These are phyloP conservation scores for Kluyveromyces marxianus DNA, from an alignment of 1,139 yeast species.

Conservation along the genomic window DNA sequence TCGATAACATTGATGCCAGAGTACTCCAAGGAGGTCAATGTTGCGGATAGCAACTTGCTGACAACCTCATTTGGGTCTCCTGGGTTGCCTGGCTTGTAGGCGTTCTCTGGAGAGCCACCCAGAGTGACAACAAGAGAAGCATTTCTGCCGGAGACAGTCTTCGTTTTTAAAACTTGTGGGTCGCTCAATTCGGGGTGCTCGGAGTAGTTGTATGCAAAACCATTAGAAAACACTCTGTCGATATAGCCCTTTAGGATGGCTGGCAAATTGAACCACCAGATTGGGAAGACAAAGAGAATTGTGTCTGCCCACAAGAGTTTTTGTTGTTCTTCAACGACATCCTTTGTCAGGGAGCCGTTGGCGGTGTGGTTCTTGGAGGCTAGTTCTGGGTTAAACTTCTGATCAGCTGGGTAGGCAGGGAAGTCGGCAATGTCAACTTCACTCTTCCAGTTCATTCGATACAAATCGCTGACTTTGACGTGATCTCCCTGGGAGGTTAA, in stretches of 20 bases:
- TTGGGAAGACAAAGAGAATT: slow-evolving; percentile 22
- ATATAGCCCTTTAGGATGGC: slow-evolving; percentile 26
- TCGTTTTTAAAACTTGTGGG: background rate
- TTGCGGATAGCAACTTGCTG: background rate
- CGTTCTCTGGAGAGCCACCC: background rate
- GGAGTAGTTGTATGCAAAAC: slow-evolving; percentile 18
- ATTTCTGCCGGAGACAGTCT: background rate
- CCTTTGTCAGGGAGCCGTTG: slow-evolving; percentile 20
- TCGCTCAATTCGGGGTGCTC: slow-evolving; percentile 8
- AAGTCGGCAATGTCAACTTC: slow-evolving; percentile 17
- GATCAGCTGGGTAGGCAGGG: slow-evolving; percentile 7
- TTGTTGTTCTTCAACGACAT: slow-evolving; percentile 7
- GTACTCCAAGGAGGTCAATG: background rate
- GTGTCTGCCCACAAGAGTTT: slow-evolving; percentile 25
- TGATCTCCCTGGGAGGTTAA: slow-evolving; percentile 14
- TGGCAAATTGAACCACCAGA: slow-evolving; percentile 26
- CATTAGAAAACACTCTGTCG: slow-evolving; percentile 21
- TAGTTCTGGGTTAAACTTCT: slow-evolving; percentile 7
- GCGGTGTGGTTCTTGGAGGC: background rate
- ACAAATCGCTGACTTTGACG: slow-evolving; percentile 21
- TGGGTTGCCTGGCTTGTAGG: background rate
- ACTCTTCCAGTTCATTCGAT: slow-evolving; percentile 18
- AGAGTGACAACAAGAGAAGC: background rate
- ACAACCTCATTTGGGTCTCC: background rate
- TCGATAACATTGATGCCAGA: background rate